These are phyloP conservation scores for Fusarium subtropicale DNA, from an alignment of 2,329 filamentous ascomycete genomes.

Conservation along the genomic window DNA sequence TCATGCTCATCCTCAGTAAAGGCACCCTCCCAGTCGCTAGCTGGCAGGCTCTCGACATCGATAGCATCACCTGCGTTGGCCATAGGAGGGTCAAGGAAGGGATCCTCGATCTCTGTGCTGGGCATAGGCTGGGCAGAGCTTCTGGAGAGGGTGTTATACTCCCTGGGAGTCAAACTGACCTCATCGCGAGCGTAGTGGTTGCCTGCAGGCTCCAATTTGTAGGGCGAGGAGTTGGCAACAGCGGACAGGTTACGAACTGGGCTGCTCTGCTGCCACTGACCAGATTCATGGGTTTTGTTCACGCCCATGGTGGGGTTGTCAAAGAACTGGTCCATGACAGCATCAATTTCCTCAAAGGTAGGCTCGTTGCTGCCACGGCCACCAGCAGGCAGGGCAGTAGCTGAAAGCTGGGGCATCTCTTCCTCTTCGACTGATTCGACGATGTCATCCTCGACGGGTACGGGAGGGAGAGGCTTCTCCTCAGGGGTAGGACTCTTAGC, in stretches of 20 bases:
- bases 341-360: constrained; percentile 88
- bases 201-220: constrained; percentile 62
- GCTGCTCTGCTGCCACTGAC: constrained; percentile 55
- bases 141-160: constrained; percentile 61
- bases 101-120: constrained; percentile 71
- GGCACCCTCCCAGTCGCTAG: constrained; percentile 92
- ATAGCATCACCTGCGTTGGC: constrained; percentile 64
- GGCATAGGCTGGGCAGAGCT: constrained; percentile 60
- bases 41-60: constrained; percentile 67
- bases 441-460: constrained; percentile 46
- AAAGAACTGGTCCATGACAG: constrained; percentile 86
- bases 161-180: constrained; percentile 77
- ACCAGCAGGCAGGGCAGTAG: constrained; percentile 31
- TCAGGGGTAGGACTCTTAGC: constrained; percentile 54
- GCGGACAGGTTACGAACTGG: constrained; percentile 43
- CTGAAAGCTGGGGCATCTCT: constrained; percentile 38
- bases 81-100: constrained; percentile 66
- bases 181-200: constrained; percentile 73
- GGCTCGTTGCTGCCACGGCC: constrained; percentile 52
- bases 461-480: constrained; percentile 40
- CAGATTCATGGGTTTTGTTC: constrained; percentile 67
- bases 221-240: constrained; percentile 60
- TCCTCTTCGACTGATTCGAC: constrained; percentile 48
- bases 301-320: constrained; percentile 79
- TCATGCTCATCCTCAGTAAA: constrained; percentile 85